A percentile compares a stretch with the other conserved stretches of the same genome.
Evolutionary conservation across 2,329 filamentous ascomycete genomes (phyloP).

Genomic region (Hansfordia pulvinata): DNA sequence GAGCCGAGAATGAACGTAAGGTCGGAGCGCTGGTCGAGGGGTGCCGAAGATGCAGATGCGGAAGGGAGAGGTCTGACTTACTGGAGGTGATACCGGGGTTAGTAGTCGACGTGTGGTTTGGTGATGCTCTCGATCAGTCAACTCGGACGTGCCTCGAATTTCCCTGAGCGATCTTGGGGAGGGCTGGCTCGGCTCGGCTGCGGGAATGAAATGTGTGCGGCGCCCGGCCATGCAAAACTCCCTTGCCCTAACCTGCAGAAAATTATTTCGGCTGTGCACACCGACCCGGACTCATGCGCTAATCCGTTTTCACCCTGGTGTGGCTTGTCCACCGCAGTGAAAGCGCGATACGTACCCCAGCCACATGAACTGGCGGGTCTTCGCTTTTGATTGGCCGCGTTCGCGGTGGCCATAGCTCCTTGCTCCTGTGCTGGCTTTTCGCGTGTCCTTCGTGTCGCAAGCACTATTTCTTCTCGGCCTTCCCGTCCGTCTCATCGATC

Average conservation of each 20-base stretch:
- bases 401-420: neutral
- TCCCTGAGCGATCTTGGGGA: too few species aligned
- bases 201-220: neutral
- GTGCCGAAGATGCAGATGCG: constrained; percentile 3
- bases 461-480: constrained; percentile 9
- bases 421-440: neutral
- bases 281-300: too few species aligned
- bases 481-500: constrained; percentile 4
- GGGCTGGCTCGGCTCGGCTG: too few species aligned
- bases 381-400: neutral
- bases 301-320: neutral
- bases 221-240: neutral
- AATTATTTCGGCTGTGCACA: too few species aligned
- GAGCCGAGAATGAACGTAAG: neutral
- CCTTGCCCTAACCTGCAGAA: neutral
- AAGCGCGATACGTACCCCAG: too few species aligned
- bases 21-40: neutral
- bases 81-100: constrained; percentile 9
- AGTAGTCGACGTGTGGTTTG: constrained; percentile 11
- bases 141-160: constrained; percentile 13
- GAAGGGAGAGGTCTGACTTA: constrained; percentile 10
- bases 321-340: neutral
- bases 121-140: constrained; percentile 5
- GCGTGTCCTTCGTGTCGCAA: constrained; percentile 3
- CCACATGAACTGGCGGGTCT: neutral